These are phyloP conservation scores for Beauveria bassiana DNA, from an alignment of 2,329 filamentous ascomycete species.

Conservation along the genomic window DNA sequence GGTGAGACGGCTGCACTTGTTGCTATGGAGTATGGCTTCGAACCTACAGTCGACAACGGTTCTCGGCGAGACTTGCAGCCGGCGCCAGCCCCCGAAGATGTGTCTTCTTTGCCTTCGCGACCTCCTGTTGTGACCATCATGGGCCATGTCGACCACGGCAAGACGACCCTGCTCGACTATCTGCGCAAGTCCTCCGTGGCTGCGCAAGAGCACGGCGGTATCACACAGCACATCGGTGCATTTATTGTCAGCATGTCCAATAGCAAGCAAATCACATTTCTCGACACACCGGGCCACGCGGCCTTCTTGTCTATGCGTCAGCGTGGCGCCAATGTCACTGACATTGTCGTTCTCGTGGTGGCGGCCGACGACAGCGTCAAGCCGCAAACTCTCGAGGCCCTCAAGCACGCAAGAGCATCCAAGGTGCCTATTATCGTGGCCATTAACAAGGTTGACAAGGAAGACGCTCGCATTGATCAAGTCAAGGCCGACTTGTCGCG, in stretches of 20 bases:
- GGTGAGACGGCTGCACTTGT: slow-evolving; percentile 86
- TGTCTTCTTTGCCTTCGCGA: slow-evolving; percentile 58
- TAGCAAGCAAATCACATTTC: slow-evolving; percentile 87
- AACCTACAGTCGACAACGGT: slow-evolving; percentile 66
- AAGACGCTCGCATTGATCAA: slow-evolving; percentile 67
- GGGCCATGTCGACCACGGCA: slow-evolving; percentile 98
- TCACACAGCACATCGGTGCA: slow-evolving; percentile 96
- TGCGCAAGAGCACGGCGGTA: slow-evolving; percentile 87
- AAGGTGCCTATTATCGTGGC: slow-evolving; percentile 95
- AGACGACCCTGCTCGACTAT: slow-evolving; percentile 92
- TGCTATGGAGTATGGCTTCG: slow-evolving; percentile 86
- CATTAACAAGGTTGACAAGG: slow-evolving; percentile 94
- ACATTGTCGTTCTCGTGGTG: slow-evolving; percentile 93
- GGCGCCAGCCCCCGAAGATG: slow-evolving; percentile 61
- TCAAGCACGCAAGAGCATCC: slow-evolving; percentile 83
- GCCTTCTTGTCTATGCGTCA: slow-evolving; percentile 95
- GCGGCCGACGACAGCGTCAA: slow-evolving; percentile 97
- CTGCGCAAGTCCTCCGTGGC: slow-evolving; percentile 88
- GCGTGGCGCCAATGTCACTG: slow-evolving; percentile 89
- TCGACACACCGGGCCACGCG: slow-evolving; percentile 93
- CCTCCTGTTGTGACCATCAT: slow-evolving; percentile 98
- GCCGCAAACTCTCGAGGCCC: slow-evolving; percentile 90
- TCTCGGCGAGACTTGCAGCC: slow-evolving; percentile 64
- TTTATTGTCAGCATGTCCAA: slow-evolving; percentile 85
- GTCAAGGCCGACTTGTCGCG: slow-evolving; percentile 83